Percentiles rank a stretch among this genome's conserved stretches.
These are phyloP conservation scores for Fusarium sambucinum DNA, from an alignment of 2,329 filamentous ascomycete species.

Conservation along the genomic window DNA sequence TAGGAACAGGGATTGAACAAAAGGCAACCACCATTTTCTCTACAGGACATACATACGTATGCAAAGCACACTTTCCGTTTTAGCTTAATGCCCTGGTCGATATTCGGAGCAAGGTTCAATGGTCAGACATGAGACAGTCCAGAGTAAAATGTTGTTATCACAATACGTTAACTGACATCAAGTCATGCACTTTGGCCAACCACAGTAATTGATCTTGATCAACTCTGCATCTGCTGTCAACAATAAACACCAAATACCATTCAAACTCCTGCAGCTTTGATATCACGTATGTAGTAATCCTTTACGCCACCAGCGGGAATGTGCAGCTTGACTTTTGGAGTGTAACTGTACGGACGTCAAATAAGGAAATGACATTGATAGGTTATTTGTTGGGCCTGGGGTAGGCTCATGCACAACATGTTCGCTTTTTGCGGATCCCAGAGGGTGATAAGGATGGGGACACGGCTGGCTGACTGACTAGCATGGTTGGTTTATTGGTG, in stretches of 20 bases:
- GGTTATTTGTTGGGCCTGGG: slow-evolving; percentile 33
- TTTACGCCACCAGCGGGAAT: slow-evolving; percentile 26
- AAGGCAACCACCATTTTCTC: slow-evolving; percentile 34
- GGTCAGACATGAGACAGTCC: neutral
- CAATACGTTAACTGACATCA: neutral
- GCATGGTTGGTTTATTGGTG: slow-evolving; percentile 21
- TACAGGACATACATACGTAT: neutral
- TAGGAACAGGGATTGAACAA: slow-evolving; percentile 23
- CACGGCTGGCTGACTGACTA: slow-evolving; percentile 5
- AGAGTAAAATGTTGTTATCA: neutral
- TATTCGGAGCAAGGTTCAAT: slow-evolving; percentile 6
- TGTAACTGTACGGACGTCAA: neutral
- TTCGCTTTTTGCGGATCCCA: slow-evolving; percentile 40
- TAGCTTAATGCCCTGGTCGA: slow-evolving; percentile 14
- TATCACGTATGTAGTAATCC: neutral
- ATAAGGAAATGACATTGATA: slow-evolving; percentile 22
- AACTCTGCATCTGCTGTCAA: neutral
- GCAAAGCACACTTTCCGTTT: slow-evolving; percentile 9
- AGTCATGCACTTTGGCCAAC: neutral
- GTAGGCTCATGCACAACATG: slow-evolving; percentile 42
- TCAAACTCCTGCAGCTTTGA: neutral
- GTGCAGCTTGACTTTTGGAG: slow-evolving; percentile 2
- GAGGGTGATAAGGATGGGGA: slow-evolving; percentile 22
- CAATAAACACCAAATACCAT: neutral
- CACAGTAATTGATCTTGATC: neutral